A percentile compares a stretch with the other conserved stretches of the same genome.
Conservation (phyloP, 1,139 yeast genomes). For the Suhomyces kunorum region DNA sequence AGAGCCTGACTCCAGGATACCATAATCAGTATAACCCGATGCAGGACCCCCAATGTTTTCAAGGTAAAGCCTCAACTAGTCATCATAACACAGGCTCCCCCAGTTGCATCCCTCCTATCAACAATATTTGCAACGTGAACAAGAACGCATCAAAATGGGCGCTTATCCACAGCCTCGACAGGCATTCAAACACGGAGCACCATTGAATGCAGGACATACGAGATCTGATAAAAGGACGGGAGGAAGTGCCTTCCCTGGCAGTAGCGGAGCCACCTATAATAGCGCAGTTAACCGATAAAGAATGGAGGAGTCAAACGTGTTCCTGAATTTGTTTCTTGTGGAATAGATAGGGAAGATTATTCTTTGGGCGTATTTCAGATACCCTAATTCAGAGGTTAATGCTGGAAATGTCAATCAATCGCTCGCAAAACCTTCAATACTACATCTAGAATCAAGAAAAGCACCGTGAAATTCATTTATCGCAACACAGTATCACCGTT, state of each 20-base stretch:
- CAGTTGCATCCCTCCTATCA: conserved; percentile 43
- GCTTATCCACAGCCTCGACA: conserved; percentile 31
- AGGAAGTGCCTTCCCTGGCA: conserved; percentile 42
- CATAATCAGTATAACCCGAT: conserved; percentile 22
- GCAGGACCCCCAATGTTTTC: conserved; percentile 32
- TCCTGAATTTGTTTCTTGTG: no score
- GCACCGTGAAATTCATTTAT: conserved; percentile 1
- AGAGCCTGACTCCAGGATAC: background rate
- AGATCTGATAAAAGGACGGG: conserved; percentile 26
- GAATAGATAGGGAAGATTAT: no score
- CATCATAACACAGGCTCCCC: conserved; percentile 39
- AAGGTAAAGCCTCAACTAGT: conserved; percentile 39
- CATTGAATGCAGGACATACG: conserved; percentile 33
- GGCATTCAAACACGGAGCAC: conserved; percentile 37
- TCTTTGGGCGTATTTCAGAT: no score
- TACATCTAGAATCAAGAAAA: no score
- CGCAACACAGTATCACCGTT: conserved; percentile 55
- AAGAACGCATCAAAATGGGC: conserved; percentile 35
- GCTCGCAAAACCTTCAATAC: no score
- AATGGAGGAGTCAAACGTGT: background rate
- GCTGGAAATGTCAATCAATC: no score
- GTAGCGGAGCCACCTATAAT: conserved; percentile 41
- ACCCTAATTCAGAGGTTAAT: no score
- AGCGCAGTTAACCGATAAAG: conserved; percentile 37
- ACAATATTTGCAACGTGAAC: conserved; percentile 36